Percentiles rank a stretch among this genome's conserved stretches.
Evolutionary conservation across 768 basidiomycete genomes (phyloP).

Genomic region (Cyathus striatus): DNA sequence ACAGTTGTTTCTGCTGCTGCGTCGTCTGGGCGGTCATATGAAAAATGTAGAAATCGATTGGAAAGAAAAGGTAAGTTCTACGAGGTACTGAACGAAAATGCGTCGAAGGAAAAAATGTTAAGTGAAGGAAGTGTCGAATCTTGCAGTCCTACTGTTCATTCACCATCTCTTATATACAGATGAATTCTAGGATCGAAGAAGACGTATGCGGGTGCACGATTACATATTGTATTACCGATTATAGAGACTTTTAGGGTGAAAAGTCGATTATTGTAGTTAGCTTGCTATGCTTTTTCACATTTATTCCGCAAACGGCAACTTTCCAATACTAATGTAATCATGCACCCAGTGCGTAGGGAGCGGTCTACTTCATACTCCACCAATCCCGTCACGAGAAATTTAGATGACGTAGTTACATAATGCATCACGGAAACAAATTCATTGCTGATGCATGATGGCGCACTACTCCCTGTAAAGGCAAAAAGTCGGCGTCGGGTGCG

Average conservation of each 20-base stretch:
- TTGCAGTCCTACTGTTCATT: too few species aligned
- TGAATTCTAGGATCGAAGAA: too few species aligned
- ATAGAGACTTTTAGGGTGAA: too few species aligned
- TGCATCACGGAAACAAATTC: neutral
- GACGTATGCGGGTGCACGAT: too few species aligned
- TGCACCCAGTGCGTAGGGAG: slow-evolving; percentile 1
- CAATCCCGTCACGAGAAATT: slow-evolving; percentile 14
- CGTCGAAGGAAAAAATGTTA: neutral
- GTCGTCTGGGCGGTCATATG: slow-evolving; percentile 24
- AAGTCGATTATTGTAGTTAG: too few species aligned
- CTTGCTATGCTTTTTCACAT: too few species aligned
- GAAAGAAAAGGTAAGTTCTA: slow-evolving; percentile 1
- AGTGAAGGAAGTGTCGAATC: too few species aligned
- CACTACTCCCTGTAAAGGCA: neutral
- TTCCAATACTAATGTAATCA: neutral
- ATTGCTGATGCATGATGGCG: neutral
- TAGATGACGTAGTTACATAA: slow-evolving; percentile 18
- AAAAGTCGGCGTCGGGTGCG: too few species aligned
- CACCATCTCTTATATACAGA: too few species aligned
- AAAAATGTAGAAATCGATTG: slow-evolving; percentile 1
- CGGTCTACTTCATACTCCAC: slow-evolving; percentile 14
- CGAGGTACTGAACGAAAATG: neutral
- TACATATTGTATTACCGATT: too few species aligned
- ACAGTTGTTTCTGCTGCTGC: slow-evolving; percentile 32
- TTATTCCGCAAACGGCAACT: neutral